Conservation (phyloP, 176 grass and related monocot species). For the Aegilops tauschii region DNA sequence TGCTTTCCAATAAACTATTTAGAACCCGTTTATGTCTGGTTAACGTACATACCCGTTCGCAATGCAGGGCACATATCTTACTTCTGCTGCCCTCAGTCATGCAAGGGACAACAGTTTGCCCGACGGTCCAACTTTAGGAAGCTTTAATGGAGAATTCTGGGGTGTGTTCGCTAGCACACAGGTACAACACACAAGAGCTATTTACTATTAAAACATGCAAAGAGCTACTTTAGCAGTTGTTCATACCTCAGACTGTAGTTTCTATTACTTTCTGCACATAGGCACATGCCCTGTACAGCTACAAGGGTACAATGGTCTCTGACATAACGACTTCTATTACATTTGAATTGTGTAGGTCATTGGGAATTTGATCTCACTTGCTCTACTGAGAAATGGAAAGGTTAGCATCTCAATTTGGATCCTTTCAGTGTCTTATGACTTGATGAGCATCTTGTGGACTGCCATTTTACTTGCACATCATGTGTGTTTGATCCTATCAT, state of each 20-base stretch:
- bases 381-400: constrained; percentile 65
- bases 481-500: constrained; percentile 25
- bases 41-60: background rate
- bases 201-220: background rate
- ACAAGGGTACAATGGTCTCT: constrained; percentile 13
- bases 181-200: constrained; percentile 29
- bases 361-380: constrained; percentile 95
- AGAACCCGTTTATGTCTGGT: background rate
- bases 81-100: constrained; percentile 73
- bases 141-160: constrained; percentile 98
- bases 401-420: constrained; percentile 40
- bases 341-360: constrained; percentile 61
- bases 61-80: constrained; percentile 89
- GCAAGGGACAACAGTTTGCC: constrained; percentile 77
- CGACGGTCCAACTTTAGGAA: constrained; percentile 74
- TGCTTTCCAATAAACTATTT: constrained; percentile 2
- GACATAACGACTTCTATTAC: constrained; percentile 8
- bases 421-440: background rate
- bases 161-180: constrained; percentile 92
- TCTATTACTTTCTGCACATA: constrained; percentile 13
- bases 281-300: background rate
- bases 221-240: constrained; percentile 6
- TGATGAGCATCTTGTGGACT: background rate
- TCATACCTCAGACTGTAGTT: background rate
- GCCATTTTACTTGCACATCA: background rate